Conservation (phyloP, 306 rosid species). For the Trifolium pratense region DNA sequence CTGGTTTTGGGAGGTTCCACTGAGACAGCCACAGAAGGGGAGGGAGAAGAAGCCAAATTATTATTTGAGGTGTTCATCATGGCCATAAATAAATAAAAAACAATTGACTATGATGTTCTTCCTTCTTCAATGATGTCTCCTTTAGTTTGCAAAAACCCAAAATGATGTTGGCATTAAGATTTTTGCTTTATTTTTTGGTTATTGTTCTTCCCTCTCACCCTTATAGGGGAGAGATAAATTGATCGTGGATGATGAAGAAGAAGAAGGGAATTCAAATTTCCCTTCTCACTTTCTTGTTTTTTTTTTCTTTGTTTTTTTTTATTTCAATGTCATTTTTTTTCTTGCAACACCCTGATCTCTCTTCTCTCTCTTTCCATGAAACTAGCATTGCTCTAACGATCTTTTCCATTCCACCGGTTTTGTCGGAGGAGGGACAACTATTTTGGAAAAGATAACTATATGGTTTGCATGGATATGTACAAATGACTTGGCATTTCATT, state of each 20-base stretch:
- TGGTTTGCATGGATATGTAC: not conserved
- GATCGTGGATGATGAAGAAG: constrained; percentile 35
- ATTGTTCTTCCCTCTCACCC: constrained; percentile 33
- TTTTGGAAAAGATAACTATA: constrained; percentile 26
- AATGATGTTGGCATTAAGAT: constrained; percentile 5
- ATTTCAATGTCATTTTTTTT: constrained; percentile 39
- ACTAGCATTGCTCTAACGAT: constrained; percentile 46
- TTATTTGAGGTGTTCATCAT: constrained; percentile 27
- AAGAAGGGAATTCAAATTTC: constrained; percentile 49
- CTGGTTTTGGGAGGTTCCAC: constrained; percentile 35
- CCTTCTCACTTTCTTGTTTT: constrained; percentile 35
- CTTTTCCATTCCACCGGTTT: constrained; percentile 37
- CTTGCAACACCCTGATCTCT: constrained; percentile 20
- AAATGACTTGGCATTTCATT: constrained; percentile 38
- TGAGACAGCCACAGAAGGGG: constrained; percentile 42
- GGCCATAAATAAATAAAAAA: not conserved
- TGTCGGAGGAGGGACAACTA: constrained; percentile 48
- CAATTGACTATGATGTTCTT: constrained; percentile 7
- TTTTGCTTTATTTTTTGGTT: constrained; percentile 10
- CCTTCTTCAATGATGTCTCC: constrained; percentile 34
- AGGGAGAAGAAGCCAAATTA: constrained; percentile 45
- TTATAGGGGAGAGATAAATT: constrained; percentile 42
- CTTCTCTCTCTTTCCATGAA: constrained; percentile 39
- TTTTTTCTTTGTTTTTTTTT: constrained; percentile 17
- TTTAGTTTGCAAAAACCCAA: constrained; percentile 35